Conservation (phyloP, 1,139 yeast species). For the Pneumocystis wakefieldiae region DNA sequence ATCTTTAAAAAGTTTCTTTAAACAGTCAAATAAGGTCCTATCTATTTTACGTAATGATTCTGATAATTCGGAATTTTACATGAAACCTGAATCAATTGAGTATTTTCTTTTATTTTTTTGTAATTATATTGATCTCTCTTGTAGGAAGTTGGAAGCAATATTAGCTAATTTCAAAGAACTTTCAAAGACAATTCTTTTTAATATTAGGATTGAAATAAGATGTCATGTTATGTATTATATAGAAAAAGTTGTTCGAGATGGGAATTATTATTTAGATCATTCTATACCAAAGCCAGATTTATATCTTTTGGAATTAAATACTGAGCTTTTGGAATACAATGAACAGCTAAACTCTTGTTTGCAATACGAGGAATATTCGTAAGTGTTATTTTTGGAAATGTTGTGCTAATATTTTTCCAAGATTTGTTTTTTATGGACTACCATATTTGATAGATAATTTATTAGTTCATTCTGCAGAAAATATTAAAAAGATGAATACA, state of each 20-base stretch:
- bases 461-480: slow-evolving; percentile 1
- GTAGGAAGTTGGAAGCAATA: slow-evolving; percentile 4
- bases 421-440: slow-evolving; percentile 7
- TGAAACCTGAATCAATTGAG: background rate
- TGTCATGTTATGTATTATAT: slow-evolving; percentile 8
- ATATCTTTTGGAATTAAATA: slow-evolving; percentile 6
- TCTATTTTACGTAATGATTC: background rate
- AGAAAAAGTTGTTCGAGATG: slow-evolving; percentile 7
- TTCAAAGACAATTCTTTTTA: slow-evolving; percentile 1
- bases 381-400: background rate
- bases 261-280: slow-evolving; percentile 2
- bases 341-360: background rate
- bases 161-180: slow-evolving; percentile 4
- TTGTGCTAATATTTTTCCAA: background rate
- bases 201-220: slow-evolving; percentile 8
- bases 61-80: background rate
- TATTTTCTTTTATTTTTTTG: background rate
- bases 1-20: background rate
- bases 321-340: slow-evolving; percentile 2
- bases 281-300: slow-evolving; percentile 7
- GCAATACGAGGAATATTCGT: slow-evolving; percentile 3
- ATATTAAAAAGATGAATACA: slow-evolving; percentile 2
- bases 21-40: background rate
- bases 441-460: slow-evolving; percentile 9
- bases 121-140: background rate